Base-by-base conservation (phyloP, 2,329 filamentous ascomycete species). In the Claviceps purpurea region DNA sequence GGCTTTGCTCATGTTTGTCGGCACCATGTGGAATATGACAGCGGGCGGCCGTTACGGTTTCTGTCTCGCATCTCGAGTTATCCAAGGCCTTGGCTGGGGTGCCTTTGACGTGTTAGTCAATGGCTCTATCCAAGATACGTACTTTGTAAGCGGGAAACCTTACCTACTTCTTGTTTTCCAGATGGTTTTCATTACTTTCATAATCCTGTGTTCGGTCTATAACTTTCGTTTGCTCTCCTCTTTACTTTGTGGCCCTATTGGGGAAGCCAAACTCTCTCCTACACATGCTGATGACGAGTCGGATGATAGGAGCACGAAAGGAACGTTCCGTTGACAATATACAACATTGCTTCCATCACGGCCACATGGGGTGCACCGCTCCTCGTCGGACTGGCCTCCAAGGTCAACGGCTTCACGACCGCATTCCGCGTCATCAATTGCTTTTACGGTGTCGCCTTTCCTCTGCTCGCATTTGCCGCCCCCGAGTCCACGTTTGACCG, bases 51-150 rank as follows among this genome's bases (percentile, higher is more conserved):
- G 62, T 55, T 75, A 72, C 51, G 65, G 63, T 8, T 67, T 73
- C 52, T 74, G 73, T 58, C 72, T 80, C 70, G 70, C 69, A 0
- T 73, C 76, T 2, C 70, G 78, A 10, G 59, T 78, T 18, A 68
- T 81, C 38, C 76, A 81, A 58, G 77, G 77, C 1, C 52, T 81
- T 0, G 78, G 74, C n/a, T 79, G 78, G 74, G 78, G 78, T 5
- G 72, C 73, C 11, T 78, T 81, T 54, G 78, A 82, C 56, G 73
- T 70, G 5, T 62, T 81, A 41, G 66, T 78, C 34, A 63, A 74
- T 37, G 70, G 69, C 1, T 75, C 73, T 2, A 74, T 82, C 48
- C 71, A 77, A 47, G 78, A 82, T 56, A 75, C 74, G 1, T 81
- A 73, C 60, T 81, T 77, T 59, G 77, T 79, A 61, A 63, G 74